Percentiles rank a stretch among this genome's conserved stretches.
phyloP scores from a whole-genome alignment of 805 yeast genomes.

The Candida andamanensis region DNA sequence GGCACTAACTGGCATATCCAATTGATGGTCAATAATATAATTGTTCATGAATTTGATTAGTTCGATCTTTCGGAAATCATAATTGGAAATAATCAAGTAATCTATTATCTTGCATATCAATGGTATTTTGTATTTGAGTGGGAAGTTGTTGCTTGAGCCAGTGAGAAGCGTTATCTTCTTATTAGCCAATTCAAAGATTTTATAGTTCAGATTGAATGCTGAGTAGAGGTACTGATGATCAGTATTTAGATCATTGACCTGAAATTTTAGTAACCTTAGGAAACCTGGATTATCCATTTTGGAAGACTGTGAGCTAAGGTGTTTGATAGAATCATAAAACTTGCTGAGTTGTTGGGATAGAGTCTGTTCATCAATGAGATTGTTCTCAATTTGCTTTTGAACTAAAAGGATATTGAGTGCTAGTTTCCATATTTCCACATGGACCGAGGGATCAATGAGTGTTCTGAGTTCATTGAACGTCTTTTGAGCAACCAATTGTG shows the following conservation, averaged over 20 bases:
- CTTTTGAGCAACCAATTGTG: too few species aligned
- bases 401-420: too few species aligned
- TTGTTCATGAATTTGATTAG: slow-evolving; percentile 13
- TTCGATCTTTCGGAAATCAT: slow-evolving; percentile 29
- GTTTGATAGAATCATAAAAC: too few species aligned
- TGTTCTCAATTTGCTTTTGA: too few species aligned
- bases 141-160: too few species aligned
- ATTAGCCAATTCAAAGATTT: slow-evolving; percentile 25
- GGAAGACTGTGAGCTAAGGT: too few species aligned
- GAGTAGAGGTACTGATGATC: slow-evolving; percentile 26
- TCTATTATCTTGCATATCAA: slow-evolving; percentile 26
- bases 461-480: too few species aligned
- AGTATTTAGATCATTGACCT: slow-evolving; percentile 27
- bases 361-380: too few species aligned
- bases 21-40: slow-evolving; percentile 2
- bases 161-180: slow-evolving; percentile 24
- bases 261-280: slow-evolving; percentile 15
- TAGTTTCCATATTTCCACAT: too few species aligned
- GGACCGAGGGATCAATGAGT: too few species aligned
- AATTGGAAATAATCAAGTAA: slow-evolving; percentile 24
- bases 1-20: slow-evolving; percentile 1
- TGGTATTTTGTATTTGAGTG: slow-evolving; percentile 6
- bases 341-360: too few species aligned
- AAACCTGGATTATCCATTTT: neutral
- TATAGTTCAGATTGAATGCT: slow-evolving; percentile 7